Evolutionary conservation across 441 rosid genomes (phyloP).

Genomic region (Raphanus hybrid): DNA sequence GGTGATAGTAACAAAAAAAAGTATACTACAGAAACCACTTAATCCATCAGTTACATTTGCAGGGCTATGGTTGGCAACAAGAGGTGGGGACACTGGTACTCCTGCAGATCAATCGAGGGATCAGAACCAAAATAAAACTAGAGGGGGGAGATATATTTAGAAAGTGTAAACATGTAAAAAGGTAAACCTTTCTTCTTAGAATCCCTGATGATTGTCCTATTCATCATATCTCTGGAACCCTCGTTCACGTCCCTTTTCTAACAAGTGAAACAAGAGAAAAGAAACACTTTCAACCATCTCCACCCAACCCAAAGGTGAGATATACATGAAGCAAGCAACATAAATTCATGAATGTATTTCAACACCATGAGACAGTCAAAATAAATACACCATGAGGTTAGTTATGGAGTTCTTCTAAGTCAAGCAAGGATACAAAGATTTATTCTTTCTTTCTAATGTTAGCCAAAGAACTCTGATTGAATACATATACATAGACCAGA

Average conservation of each 20-base stretch:
- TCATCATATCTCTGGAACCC: constrained; percentile 50
- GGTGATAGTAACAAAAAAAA: constrained; percentile 20
- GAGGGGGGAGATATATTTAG: constrained; percentile 8
- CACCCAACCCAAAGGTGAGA: no score
- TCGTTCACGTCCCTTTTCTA: constrained; percentile 53
- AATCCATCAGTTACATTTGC: constrained; percentile 53
- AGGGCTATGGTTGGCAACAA: constrained; percentile 46
- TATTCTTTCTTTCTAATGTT: no score
- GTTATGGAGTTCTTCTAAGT: neutral
- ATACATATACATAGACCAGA: constrained; percentile 14
- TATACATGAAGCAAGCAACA: no score
- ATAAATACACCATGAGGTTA: constrained; percentile 1
- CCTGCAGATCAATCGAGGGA: constrained; percentile 34
- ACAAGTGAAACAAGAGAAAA: constrained; percentile 26
- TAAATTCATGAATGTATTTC: no score
- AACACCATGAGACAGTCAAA: neutral
- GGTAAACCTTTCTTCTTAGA: constrained; percentile 55
- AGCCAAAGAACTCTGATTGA: neutral
- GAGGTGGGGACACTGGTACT: constrained; percentile 43
- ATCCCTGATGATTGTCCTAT: constrained; percentile 43
- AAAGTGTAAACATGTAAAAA: constrained; percentile 31
- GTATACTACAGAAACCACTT: constrained; percentile 23
- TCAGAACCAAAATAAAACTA: constrained; percentile 19
- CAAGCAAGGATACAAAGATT: no score
- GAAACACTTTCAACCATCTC: neutral